These are phyloP conservation scores for Trapa incisa DNA, from an alignment of 345 rosid genomes.

Conservation along the genomic window DNA sequence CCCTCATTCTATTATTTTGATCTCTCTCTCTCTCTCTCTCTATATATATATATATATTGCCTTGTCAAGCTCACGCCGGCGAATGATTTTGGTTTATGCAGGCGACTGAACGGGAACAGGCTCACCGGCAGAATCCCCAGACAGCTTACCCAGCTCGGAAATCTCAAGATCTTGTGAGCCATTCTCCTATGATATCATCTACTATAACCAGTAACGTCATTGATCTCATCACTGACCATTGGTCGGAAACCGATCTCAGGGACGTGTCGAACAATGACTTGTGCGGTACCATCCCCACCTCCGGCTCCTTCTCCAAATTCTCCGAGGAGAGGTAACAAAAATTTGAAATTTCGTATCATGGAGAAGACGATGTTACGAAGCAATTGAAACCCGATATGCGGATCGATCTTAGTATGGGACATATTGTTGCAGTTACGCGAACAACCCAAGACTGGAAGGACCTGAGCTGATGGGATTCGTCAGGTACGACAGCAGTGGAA, in stretches of 20 bases:
- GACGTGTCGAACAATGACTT: constrained; percentile 51
- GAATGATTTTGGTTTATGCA: constrained; percentile 10
- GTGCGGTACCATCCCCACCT: constrained; percentile 62
- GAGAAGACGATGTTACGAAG: background rate
- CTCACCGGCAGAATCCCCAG: constrained; percentile 59
- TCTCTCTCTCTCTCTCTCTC: background rate
- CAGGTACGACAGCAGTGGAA: constrained; percentile 40
- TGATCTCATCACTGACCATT: no score
- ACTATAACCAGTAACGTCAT: no score
- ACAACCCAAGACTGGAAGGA: constrained; percentile 54
- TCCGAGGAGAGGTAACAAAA: constrained; percentile 40
- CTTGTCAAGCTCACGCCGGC: background rate
- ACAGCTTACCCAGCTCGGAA: constrained; percentile 40
- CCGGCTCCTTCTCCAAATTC: constrained; percentile 54
- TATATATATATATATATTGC: no score
- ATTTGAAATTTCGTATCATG: background rate
- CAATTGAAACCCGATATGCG: background rate
- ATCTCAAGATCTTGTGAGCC: constrained; percentile 55
- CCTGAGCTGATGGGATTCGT: constrained; percentile 75
- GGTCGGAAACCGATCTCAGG: constrained; percentile 16
- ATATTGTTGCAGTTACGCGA: constrained; percentile 30
- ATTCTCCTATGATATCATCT: background rate
- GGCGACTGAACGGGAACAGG: constrained; percentile 54
- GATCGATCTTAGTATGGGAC: background rate
- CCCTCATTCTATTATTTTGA: no score